A percentile compares a stretch with the other conserved stretches of the same genome.
Conservation (phyloP, 1,139 yeast species). For the Nakaseomyces delphensis region DNA sequence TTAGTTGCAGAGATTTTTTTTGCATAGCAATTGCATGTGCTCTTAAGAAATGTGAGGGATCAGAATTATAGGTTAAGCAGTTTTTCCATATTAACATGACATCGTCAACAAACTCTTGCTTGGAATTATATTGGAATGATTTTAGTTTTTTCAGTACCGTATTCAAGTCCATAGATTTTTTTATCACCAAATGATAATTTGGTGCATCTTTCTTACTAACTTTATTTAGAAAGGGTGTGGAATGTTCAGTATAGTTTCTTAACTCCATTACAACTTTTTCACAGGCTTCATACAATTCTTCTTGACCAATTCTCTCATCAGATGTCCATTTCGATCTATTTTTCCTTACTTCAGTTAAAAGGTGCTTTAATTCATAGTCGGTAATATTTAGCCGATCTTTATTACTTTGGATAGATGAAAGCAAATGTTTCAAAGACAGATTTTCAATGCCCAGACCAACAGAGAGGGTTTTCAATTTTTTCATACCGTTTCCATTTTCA, state of each 20-base stretch:
- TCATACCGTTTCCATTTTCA: conserved; percentile 9
- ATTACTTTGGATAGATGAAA: conserved; percentile 67
- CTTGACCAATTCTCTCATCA: conserved; percentile 92
- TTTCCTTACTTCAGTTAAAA: conserved; percentile 86
- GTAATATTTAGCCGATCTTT: conserved; percentile 66
- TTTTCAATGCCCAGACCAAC: conserved; percentile 75
- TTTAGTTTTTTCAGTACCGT: conserved; percentile 89
- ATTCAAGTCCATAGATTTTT: conserved; percentile 92
- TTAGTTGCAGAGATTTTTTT: conserved; percentile 65
- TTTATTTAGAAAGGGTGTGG: conserved; percentile 88
- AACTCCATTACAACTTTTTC: conserved; percentile 88
- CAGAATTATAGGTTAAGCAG: conserved; percentile 87
- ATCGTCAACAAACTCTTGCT: conserved; percentile 85
- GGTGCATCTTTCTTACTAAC: conserved; percentile 98
- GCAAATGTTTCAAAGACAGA: conserved; percentile 68
- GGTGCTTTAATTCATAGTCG: conserved; percentile 76
- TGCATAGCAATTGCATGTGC: conserved; percentile 96
- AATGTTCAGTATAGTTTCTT: conserved; percentile 89
- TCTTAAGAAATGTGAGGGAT: conserved; percentile 84
- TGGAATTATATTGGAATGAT: conserved; percentile 68
- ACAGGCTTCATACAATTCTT: conserved; percentile 93
- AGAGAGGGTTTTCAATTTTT: conserved; percentile 18
- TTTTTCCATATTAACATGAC: conserved; percentile 92
- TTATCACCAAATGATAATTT: conserved; percentile 80
- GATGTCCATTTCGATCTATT: conserved; percentile 96